Evolutionary conservation across 306 rosid genomes (phyloP).

Genomic region (Alnus glutinosa): DNA sequence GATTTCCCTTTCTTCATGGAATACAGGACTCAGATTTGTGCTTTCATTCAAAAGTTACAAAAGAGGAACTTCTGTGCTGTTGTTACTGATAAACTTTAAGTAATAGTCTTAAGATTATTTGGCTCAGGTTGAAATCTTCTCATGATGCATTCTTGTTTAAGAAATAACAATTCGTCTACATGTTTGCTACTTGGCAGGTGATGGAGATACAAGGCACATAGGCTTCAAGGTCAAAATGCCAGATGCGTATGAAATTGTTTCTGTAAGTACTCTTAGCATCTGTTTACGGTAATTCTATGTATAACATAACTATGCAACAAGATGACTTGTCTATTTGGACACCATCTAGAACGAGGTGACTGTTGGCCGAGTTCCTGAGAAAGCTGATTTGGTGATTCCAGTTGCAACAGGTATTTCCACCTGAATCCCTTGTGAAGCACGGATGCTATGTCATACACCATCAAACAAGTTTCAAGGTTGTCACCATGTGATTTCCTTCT

Average conservation of each 20-base stretch:
- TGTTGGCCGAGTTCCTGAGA: constrained; percentile 84
- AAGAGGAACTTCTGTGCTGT: constrained; percentile 8
- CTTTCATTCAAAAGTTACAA: neutral
- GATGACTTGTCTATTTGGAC: constrained; percentile 24
- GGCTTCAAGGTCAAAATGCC: constrained; percentile 83
- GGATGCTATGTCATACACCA: neutral
- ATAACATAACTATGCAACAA: constrained; percentile 16
- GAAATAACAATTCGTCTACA: constrained; percentile 18
- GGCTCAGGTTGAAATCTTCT: constrained; percentile 3
- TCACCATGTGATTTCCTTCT: neutral
- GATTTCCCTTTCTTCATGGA: neutral
- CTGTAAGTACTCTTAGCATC: constrained; percentile 58
- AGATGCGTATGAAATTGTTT: constrained; percentile 70
- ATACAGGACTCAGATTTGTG: neutral
- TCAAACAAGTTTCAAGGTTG: neutral
- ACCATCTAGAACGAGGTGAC: constrained; percentile 59
- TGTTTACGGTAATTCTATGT: constrained; percentile 9
- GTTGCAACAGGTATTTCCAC: constrained; percentile 77
- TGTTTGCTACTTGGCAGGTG: constrained; percentile 55
- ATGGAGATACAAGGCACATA: constrained; percentile 78
- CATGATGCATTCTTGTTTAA: constrained; percentile 1
- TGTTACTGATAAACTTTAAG: neutral
- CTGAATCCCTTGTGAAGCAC: neutral
- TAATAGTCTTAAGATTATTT: constrained; percentile 13
- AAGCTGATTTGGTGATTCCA: constrained; percentile 85